These are phyloP conservation scores for Tolypocladium paradoxum DNA, from an alignment of 2,329 filamentous ascomycete species.

Conservation along the genomic window DNA sequence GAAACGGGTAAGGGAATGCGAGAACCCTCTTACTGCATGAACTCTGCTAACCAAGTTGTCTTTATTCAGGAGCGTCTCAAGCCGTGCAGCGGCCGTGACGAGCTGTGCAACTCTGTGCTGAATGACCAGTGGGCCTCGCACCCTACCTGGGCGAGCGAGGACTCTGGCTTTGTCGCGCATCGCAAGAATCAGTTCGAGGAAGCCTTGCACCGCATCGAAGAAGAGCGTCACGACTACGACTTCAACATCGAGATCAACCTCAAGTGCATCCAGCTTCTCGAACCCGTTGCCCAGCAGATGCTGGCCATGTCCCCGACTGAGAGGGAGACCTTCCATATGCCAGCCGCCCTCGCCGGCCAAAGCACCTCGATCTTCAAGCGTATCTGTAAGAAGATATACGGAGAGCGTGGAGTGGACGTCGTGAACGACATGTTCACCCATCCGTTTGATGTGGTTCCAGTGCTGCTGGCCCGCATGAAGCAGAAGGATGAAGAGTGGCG, in stretches of 20 bases:
- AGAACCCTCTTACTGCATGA: neutral
- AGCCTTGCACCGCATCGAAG: constrained; percentile 87
- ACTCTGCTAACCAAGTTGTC: constrained; percentile 6
- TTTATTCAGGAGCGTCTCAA: constrained; percentile 65
- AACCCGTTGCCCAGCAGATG: constrained; percentile 88
- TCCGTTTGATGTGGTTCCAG: constrained; percentile 78
- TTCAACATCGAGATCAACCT: constrained; percentile 94
- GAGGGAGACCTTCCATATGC: constrained; percentile 65
- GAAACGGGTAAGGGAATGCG: constrained; percentile 47
- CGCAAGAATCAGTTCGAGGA: constrained; percentile 95
- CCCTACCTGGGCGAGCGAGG: constrained; percentile 96
- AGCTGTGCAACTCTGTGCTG: constrained; percentile 83
- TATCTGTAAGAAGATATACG: constrained; percentile 95
- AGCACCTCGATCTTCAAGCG: constrained; percentile 96
- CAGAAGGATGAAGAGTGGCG: constrained; percentile 98
- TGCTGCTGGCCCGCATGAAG: constrained; percentile 81
- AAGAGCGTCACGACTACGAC: constrained; percentile 97
- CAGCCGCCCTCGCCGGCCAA: constrained; percentile 75
- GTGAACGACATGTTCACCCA: constrained; percentile 77
- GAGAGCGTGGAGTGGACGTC: constrained; percentile 74
- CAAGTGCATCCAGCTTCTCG: constrained; percentile 90
- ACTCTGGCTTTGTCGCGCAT: constrained; percentile 94
- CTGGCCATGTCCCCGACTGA: constrained; percentile 67
- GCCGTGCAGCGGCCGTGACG: constrained; percentile 85
- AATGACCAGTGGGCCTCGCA: constrained; percentile 99